Evolutionary conservation across 2,329 filamentous ascomycete species (phyloP).

Genomic region (Cladosporium sp.): DNA sequence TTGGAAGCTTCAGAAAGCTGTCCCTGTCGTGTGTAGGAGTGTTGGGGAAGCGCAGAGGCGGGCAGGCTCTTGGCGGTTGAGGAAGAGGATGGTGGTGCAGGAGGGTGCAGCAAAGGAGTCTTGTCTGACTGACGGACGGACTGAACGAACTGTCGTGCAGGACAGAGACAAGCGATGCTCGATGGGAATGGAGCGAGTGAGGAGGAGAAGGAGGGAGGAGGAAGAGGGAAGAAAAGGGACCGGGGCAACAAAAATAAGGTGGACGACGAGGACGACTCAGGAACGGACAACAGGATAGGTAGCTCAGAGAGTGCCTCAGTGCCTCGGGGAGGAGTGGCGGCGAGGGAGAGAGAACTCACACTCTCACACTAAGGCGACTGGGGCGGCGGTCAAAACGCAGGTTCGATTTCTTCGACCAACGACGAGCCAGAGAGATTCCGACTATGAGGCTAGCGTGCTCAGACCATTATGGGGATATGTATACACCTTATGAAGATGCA

Average conservation of each 20-base stretch:
- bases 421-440: conserved; percentile 5
- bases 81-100: not conserved
- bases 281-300: too few species aligned
- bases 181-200: not conserved
- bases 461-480: conserved; percentile 4
- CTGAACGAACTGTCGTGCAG: too few species aligned
- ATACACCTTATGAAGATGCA: too few species aligned
- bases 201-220: not conserved
- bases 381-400: conserved; percentile 1
- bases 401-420: conserved; percentile 12
- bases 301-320: too few species aligned
- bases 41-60: conserved; percentile 4
- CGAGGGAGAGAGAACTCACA: not conserved
- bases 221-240: conserved; percentile 3
- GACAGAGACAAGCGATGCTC: too few species aligned
- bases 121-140: too few species aligned
- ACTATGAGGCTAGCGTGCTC: conserved; percentile 10
- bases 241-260: too few species aligned
- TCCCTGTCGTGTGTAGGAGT: not conserved
- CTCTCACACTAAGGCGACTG: too few species aligned
- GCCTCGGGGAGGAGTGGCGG: conserved; percentile 11
- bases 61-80: conserved; percentile 11
- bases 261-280: too few species aligned
- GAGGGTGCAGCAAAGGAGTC: conserved; percentile 11
- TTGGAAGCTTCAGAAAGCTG: not conserved